These are phyloP conservation scores for Gracilaria gracilis DNA, from an alignment of 23 red algal species.

Conservation along the genomic window DNA sequence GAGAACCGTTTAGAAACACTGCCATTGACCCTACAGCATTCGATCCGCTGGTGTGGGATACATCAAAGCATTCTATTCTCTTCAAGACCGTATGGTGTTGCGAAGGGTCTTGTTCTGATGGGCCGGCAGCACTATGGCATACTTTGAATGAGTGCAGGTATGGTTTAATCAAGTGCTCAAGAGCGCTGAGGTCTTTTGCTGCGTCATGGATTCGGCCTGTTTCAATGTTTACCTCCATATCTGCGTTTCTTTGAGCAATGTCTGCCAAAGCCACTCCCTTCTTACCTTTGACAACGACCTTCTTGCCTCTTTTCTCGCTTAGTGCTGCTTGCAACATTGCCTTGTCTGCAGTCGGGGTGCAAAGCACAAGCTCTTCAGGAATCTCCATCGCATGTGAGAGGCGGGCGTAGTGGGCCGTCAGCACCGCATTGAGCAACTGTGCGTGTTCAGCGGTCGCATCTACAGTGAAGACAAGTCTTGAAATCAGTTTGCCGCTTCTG, in stretches of 20 bases:
- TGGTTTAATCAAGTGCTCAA: slow-evolving; percentile 32
- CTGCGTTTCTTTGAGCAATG: slow-evolving; percentile 57
- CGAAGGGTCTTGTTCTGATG: background rate
- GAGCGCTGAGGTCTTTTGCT: slow-evolving; percentile 16
- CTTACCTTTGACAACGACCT: slow-evolving; percentile 3
- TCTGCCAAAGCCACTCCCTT: slow-evolving; percentile 15
- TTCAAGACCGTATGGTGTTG: background rate
- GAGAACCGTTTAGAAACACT: slow-evolving; percentile 69
- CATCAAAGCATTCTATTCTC: slow-evolving; percentile 77
- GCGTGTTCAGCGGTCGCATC: slow-evolving; percentile 15
- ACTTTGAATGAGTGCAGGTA: background rate
- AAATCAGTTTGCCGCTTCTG: slow-evolving; percentile 56
- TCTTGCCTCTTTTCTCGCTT: slow-evolving; percentile 45
- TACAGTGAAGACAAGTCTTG: slow-evolving; percentile 63
- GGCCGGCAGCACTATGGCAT: background rate
- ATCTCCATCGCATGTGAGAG: slow-evolving; percentile 38
- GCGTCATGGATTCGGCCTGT: slow-evolving; percentile 1
- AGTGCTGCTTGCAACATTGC: slow-evolving; percentile 39
- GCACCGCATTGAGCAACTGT: slow-evolving; percentile 36
- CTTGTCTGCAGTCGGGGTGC: slow-evolving; percentile 1
- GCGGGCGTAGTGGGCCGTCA: slow-evolving; percentile 61
- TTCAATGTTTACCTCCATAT: slow-evolving; percentile 60
- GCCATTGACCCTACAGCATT: slow-evolving; percentile 63
- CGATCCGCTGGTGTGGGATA: slow-evolving; percentile 75
- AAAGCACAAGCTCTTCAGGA: slow-evolving; percentile 65